Base-by-base conservation (phyloP, 1,139 yeast genomes). In the Pichia sp. region DNA sequence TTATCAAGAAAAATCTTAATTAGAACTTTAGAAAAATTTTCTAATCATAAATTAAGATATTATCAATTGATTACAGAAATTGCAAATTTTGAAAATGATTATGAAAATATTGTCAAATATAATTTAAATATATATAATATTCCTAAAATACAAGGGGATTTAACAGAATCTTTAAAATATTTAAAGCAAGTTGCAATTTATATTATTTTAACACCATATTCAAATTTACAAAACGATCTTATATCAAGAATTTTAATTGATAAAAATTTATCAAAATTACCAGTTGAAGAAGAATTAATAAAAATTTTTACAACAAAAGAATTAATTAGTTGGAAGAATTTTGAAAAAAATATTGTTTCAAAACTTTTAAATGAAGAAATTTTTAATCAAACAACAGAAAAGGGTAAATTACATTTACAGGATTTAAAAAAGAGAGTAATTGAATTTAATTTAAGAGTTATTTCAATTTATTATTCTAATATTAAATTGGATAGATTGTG, bases 371-470 rank as follows among this genome's bases (percentile, higher is more conserved):
- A 65, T 33, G 64, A 70, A 35, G 43, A 37, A 20, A 37, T 40
- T 4, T 86, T 86, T 58, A 65, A 63, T 46, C 59, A 61, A 35
- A 51, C 62, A 30, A 63, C 66, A n/a, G 66, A 63, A 28, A 70
- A 73, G 51, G 80, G 82, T 51, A 71, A 70, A 49, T 66, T 70
- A 42, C 90, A 92, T 61, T 83, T 84, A 73, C 80, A 79, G 47
- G 95, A 85, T 59, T 74, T 94, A 54, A 89, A 90, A 60, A 83
- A 83, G 62, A 79, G 98, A 61, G 89, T 89, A 47, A 82, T 87
- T 58, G 98, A 94, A 66, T 97, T 90, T 68, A 94, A 94, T 62
- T 73, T 94, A 56, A 78, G 97, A 56, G 92, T 89, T 35, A 74
- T 92, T 54, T 85, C 96, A 50, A 79, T 80, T 56, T 94, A 87